These are phyloP conservation scores for Microstroma glucosiphilum DNA, from an alignment of 1,284 basidiomycete genomes.

Conservation along the genomic window DNA sequence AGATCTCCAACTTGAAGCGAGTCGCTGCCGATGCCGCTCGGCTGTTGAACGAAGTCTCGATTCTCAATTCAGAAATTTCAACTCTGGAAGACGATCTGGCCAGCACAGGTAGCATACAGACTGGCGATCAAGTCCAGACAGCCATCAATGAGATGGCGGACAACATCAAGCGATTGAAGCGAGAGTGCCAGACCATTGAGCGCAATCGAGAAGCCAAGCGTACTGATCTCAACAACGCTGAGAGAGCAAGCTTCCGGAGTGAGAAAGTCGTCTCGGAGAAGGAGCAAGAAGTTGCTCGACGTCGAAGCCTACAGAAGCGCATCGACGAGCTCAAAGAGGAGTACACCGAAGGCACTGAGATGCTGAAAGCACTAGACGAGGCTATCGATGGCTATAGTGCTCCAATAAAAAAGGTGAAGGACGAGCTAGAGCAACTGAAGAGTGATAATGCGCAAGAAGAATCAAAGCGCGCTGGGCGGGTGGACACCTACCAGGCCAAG, in stretches of 20 bases:
- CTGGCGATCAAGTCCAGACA: conserved; percentile 32
- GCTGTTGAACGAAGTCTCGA: conserved; percentile 19
- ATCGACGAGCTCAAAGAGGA: conserved; percentile 57
- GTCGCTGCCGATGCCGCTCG: conserved; percentile 27
- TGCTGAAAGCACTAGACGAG: conserved; percentile 54
- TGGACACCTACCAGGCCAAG: conserved; percentile 21
- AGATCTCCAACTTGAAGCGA: conserved; percentile 24
- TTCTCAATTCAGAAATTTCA: conserved; percentile 25
- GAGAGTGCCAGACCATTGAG: conserved; percentile 31
- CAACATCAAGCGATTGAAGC: conserved; percentile 26
- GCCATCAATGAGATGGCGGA: conserved; percentile 33
- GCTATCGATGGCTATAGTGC: conserved; percentile 62
- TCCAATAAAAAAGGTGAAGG: conserved; percentile 65
- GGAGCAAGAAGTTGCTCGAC: conserved; percentile 27
- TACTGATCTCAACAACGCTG: conserved; percentile 22
- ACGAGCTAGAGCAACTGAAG: conserved; percentile 59
- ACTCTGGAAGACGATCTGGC: conserved; percentile 28
- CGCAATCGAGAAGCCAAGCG: conserved; percentile 32
- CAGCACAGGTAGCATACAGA: conserved; percentile 30
- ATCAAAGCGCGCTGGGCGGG: conserved; percentile 55
- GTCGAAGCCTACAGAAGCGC: conserved; percentile 22
- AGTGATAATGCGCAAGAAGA: conserved; percentile 58
- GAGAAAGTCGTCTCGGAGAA: conserved; percentile 52
- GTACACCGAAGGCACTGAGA: conserved; percentile 61
- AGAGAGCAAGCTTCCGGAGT: conserved; percentile 26